phyloP scores from a whole-genome alignment of 2,329 filamentous ascomycete genomes.

The Fusarium compactum region DNA sequence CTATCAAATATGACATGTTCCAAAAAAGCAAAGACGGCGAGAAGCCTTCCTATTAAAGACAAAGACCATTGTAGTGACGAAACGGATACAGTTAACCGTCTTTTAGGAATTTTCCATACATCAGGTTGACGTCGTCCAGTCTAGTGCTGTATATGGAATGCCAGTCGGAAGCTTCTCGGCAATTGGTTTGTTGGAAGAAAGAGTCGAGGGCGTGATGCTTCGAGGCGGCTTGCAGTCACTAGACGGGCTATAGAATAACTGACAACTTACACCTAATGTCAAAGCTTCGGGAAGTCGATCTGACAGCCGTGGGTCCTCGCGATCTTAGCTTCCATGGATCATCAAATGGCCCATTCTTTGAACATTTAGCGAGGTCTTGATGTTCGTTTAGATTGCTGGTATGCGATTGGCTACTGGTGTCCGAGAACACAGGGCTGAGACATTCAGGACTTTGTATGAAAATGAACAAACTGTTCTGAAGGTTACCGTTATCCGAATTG shows the following conservation, averaged over 20 bases:
- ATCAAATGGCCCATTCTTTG: background rate
- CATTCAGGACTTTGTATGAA: background rate
- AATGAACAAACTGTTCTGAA: background rate
- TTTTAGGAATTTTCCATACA: background rate
- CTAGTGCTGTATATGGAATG: conserved; percentile 15
- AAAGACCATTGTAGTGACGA: background rate
- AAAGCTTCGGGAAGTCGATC: background rate
- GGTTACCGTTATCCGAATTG: background rate
- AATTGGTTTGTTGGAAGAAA: background rate
- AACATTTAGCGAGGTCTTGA: background rate
- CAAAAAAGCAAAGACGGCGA: conserved; percentile 13
- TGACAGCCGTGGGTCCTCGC: background rate
- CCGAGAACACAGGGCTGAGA: conserved; percentile 6
- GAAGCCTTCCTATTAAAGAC: conserved; percentile 1
- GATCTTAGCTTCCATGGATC: conserved; percentile 1
- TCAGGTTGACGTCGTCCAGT: conserved; percentile 8
- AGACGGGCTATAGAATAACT: background rate
- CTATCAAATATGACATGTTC: conserved; percentile 29
- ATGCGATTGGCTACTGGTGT: background rate
- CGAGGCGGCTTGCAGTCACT: background rate
- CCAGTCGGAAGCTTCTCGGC: background rate
- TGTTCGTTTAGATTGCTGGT: background rate
- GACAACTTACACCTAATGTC: background rate
- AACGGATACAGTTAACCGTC: background rate
- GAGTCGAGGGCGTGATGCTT: background rate